phyloP scores from a whole-genome alignment of 768 basidiomycete species.

The Calocybe cyanea region DNA sequence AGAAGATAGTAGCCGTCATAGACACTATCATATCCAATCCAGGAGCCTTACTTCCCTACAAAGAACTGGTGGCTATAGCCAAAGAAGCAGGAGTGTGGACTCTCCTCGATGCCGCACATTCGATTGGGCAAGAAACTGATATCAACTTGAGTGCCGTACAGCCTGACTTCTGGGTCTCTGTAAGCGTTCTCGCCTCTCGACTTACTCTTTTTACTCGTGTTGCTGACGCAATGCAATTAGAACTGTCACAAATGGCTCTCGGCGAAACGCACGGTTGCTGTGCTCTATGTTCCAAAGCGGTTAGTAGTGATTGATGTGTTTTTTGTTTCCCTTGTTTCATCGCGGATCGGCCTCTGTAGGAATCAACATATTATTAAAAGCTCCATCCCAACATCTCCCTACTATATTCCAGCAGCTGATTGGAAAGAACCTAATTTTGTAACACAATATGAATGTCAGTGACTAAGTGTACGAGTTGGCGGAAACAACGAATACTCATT shows the following conservation, averaged over 20 bases:
- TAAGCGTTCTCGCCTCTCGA: constrained; percentile 27
- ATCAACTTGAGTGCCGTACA: constrained; percentile 51
- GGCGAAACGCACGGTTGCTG: constrained; percentile 61
- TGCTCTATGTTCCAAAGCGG: constrained; percentile 70
- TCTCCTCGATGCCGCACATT: constrained; percentile 80
- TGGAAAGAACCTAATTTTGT: constrained; percentile 34
- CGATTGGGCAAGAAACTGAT: constrained; percentile 70
- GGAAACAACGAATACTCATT: not conserved
- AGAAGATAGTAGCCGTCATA: constrained; percentile 61
- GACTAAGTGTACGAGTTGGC: too few relatives aligned
- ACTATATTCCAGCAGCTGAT: constrained; percentile 44
- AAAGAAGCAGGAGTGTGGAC: constrained; percentile 59
- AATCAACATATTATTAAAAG: constrained; percentile 63
- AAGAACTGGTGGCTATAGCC: constrained; percentile 64
- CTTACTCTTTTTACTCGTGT: not conserved
- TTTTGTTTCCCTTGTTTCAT: not conserved
- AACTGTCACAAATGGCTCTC: constrained; percentile 89
- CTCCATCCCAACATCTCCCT: constrained; percentile 52
- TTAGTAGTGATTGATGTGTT: constrained; percentile 12
- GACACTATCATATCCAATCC: constrained; percentile 67
- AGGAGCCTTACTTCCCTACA: constrained; percentile 72
- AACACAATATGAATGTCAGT: constrained; percentile 37
- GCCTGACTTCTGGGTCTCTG: constrained; percentile 81
- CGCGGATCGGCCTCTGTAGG: constrained; percentile 31
- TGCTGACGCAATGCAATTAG: constrained; percentile 24